phyloP scores from a whole-genome alignment of 371 early-diverging fungal species.

The Mucor indicus region DNA sequence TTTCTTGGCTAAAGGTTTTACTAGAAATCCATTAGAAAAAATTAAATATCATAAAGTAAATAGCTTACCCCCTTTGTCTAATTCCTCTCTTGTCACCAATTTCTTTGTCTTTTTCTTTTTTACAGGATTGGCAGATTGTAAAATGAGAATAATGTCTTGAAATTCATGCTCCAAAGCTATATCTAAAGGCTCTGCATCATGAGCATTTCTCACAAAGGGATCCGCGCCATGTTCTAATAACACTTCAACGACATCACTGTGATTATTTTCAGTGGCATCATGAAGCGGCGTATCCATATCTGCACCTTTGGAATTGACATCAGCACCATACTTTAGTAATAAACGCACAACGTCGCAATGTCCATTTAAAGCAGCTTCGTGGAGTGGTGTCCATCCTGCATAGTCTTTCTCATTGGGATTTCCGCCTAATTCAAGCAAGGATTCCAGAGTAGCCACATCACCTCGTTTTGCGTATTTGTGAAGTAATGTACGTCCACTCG shows the following conservation, averaged over 20 bases:
- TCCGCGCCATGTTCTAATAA: constrained; percentile 64
- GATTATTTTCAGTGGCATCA: constrained; percentile 76
- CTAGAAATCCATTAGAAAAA: no score
- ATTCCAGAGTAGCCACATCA: constrained; percentile 43
- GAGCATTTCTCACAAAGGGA: constrained; percentile 46
- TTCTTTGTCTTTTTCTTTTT: constrained; percentile 6
- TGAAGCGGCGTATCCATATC: constrained; percentile 78
- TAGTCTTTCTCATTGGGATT: constrained; percentile 70
- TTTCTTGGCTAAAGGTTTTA: constrained; percentile 20
- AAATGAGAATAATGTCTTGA: constrained; percentile 33
- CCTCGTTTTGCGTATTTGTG: constrained; percentile 55
- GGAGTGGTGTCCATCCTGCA: constrained; percentile 77
- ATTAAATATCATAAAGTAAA: no score
- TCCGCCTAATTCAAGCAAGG: constrained; percentile 65
- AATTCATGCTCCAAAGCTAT: constrained; percentile 51
- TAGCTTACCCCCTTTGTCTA: neutral
- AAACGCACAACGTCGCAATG: constrained; percentile 54
- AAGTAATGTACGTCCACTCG: constrained; percentile 53
- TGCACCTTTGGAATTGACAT: constrained; percentile 63
- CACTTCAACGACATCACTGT: constrained; percentile 59
- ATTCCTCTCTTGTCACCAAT: neutral
- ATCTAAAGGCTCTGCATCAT: constrained; percentile 53
- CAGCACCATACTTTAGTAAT: constrained; percentile 69
- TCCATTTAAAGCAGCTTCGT: constrained; percentile 73
- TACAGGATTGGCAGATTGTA: constrained; percentile 12